Evolutionary conservation across 352 stramenopile genomes (phyloP).

Genomic region (Phytophthora idaei): DNA sequence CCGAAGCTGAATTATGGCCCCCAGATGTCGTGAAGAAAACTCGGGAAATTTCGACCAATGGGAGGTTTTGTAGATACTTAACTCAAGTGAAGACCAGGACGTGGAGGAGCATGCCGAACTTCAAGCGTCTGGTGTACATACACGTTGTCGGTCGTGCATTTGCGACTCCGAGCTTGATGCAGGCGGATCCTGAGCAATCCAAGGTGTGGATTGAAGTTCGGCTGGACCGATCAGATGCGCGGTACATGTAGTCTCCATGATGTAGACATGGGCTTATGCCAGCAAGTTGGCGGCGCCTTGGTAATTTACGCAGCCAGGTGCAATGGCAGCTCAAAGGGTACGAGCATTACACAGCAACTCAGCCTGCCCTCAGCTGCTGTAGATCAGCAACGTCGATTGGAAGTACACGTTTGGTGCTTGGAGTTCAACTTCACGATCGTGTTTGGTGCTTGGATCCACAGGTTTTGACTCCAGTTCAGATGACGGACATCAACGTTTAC

Average conservation of each 20-base stretch:
- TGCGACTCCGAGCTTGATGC: conserved; percentile 4
- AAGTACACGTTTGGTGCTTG: background rate
- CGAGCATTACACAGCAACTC: background rate
- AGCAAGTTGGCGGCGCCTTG: no score
- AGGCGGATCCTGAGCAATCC: conserved; percentile 18
- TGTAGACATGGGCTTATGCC: no score
- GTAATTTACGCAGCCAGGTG: background rate
- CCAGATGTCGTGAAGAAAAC: conserved; percentile 24
- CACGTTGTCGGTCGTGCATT: conserved; percentile 22
- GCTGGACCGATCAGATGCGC: conserved; percentile 9
- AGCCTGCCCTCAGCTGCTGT: background rate
- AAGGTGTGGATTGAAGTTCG: conserved; percentile 20
- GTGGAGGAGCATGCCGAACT: conserved; percentile 14
- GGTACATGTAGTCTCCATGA: background rate
- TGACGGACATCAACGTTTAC: background rate
- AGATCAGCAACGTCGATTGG: background rate
- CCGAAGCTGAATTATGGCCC: conserved; percentile 15
- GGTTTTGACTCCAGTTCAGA: background rate
- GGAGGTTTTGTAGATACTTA: background rate
- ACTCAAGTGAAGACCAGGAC: conserved; percentile 13
- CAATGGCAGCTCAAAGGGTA: background rate
- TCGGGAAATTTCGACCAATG: conserved; percentile 18
- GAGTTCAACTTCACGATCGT: background rate
- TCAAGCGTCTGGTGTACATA: conserved; percentile 20
- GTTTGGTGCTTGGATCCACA: no score